Conservation (phyloP, 2,329 filamentous ascomycete genomes). For the Calonectria pauciramosa region DNA sequence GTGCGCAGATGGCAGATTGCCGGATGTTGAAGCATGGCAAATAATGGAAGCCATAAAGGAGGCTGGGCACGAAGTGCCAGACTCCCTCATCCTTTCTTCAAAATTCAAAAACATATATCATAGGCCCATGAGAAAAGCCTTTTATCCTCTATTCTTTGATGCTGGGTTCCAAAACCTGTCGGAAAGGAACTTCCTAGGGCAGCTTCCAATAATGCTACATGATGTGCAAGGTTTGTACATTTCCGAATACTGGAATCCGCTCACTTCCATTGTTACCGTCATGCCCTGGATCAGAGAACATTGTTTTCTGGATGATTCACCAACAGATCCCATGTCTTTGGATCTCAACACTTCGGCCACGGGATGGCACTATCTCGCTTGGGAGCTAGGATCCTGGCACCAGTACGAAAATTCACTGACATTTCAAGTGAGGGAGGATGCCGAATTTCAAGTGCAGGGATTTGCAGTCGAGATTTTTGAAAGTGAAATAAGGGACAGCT, state of each 20-base stretch:
- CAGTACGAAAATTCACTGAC: not conserved
- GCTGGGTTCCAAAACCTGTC: not conserved
- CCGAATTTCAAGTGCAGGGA: not conserved
- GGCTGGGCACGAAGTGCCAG: not conserved
- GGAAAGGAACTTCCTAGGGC: not conserved
- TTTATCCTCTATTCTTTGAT: not conserved
- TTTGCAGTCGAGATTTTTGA: not conserved
- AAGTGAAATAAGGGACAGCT: not conserved
- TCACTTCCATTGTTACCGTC: not conserved
- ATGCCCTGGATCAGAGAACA: not conserved
- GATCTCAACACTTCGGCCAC: not conserved
- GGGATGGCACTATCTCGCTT: not conserved
- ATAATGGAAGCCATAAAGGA: not conserved
- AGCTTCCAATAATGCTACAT: not conserved
- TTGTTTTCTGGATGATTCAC: not conserved
- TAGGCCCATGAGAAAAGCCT: not conserved
- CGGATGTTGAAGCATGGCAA: not conserved
- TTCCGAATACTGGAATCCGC: not conserved
- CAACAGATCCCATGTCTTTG: not conserved
- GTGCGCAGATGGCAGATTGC: not conserved
- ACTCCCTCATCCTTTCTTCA: not conserved
- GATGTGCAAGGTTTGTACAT: not conserved
- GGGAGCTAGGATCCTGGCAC: not conserved
- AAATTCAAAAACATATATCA: not conserved
- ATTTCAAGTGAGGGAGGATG: not conserved